Conservation (phyloP, 805 yeast species). For the Wickerhamomyces queroliae region DNA sequence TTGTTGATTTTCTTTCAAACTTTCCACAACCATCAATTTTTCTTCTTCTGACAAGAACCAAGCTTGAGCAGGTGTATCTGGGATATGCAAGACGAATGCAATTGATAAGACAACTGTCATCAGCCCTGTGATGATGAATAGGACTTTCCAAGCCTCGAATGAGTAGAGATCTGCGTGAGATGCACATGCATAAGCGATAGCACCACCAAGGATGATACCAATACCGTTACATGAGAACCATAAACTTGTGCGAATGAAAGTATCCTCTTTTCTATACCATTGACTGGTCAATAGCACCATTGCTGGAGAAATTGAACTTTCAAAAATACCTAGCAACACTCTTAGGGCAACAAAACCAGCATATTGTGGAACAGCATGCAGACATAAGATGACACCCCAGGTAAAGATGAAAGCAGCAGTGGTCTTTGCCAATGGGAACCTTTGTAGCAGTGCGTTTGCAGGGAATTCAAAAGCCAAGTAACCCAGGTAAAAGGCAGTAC, state of each 20-base stretch:
- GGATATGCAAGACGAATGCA: slow-evolving; percentile 35
- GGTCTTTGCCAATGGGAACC: slow-evolving; percentile 42
- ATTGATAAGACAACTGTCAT: slow-evolving; percentile 43
- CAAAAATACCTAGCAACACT: slow-evolving; percentile 44
- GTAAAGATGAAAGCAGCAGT: slow-evolving; percentile 30
- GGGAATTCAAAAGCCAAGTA: slow-evolving; percentile 46
- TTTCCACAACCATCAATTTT: slow-evolving; percentile 33
- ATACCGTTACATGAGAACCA: slow-evolving; percentile 29
- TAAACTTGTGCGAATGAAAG: slow-evolving; percentile 23
- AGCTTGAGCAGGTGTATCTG: slow-evolving; percentile 39
- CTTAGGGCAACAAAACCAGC: slow-evolving; percentile 41
- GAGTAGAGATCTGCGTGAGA: slow-evolving; percentile 24
- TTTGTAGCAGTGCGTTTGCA: slow-evolving; percentile 36
- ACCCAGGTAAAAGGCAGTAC: slow-evolving; percentile 49
- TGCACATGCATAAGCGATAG: slow-evolving; percentile 39
- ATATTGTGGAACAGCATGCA: slow-evolving; percentile 37
- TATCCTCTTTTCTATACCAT: slow-evolving; percentile 22
- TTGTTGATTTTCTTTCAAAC: slow-evolving; percentile 37
- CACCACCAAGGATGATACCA: slow-evolving; percentile 36
- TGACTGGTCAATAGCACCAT: slow-evolving; percentile 14
- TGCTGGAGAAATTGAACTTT: slow-evolving; percentile 31
- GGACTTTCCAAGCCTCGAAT: slow-evolving; percentile 44
- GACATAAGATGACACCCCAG: slow-evolving; percentile 43
- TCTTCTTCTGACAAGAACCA: slow-evolving; percentile 35
- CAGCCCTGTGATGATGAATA: slow-evolving; percentile 48